Conservation (phyloP, 164 flowering plant genomes). For the Nymphaea thermarum region DNA sequence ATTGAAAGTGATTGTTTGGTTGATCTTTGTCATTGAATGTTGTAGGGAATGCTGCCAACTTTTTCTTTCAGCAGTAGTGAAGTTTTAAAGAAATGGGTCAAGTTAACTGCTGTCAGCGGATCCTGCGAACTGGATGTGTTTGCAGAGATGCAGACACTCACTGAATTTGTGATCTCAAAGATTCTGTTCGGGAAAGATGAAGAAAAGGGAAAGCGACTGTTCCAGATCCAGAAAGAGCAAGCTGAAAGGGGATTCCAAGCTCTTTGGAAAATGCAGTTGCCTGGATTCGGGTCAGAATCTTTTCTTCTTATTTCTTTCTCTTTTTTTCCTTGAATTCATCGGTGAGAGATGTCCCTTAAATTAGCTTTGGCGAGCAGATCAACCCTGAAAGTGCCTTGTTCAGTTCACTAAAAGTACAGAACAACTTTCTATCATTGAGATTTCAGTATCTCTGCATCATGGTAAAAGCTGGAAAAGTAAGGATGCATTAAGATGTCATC, state of each 20-base stretch:
- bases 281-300: constrained; percentile 31
- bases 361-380: too few species aligned
- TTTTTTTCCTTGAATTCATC: too few species aligned
- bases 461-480: too few species aligned
- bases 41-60: constrained; percentile 30
- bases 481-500: too few species aligned
- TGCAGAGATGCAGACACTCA: constrained; percentile 29
- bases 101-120: constrained; percentile 10
- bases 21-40: too few species aligned
- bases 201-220: constrained; percentile 34
- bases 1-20: too few species aligned
- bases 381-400: too few species aligned
- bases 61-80: constrained; percentile 20
- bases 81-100: constrained; percentile 28
- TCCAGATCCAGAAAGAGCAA: constrained; percentile 35
- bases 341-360: too few species aligned
- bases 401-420: too few species aligned
- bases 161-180: constrained; percentile 34
- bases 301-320: too few species aligned
- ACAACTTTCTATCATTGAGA: too few species aligned
- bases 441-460: too few species aligned
- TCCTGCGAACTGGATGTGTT: constrained; percentile 31
- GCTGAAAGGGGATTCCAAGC: constrained; percentile 18
- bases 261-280: constrained; percentile 19
- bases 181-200: constrained; percentile 43